These are phyloP conservation scores for Arabidopsis lyrata DNA, from an alignment of 441 rosid genomes.

Conservation along the genomic window DNA sequence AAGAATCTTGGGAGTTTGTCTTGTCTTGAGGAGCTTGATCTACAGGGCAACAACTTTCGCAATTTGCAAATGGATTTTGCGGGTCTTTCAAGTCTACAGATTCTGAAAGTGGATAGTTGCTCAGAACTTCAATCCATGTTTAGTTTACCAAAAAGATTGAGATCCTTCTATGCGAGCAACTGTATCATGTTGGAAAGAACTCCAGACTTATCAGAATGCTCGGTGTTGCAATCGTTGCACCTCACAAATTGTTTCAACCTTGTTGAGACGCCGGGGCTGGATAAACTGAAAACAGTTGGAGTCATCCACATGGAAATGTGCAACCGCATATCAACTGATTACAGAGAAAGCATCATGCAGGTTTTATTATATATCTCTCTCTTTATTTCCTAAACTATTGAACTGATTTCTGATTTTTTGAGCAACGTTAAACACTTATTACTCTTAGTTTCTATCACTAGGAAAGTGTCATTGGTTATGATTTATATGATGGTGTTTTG, in stretches of 20 bases:
- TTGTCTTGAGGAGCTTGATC: slow-evolving; percentile 27
- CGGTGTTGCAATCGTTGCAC: not conserved
- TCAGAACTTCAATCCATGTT: slow-evolving; percentile 25
- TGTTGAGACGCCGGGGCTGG: slow-evolving; percentile 23
- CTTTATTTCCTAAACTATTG: too few species aligned
- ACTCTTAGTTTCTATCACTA: not conserved
- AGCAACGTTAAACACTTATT: not conserved
- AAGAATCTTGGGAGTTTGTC: not conserved
- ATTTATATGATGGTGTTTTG: not conserved
- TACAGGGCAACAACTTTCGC: slow-evolving; percentile 13
- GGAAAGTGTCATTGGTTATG: not conserved
- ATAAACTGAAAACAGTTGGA: slow-evolving; percentile 24
- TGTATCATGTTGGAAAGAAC: slow-evolving; percentile 26
- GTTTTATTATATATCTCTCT: not conserved
- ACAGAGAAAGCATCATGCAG: slow-evolving; percentile 27
- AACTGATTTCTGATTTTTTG: not conserved
- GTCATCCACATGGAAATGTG: slow-evolving; percentile 39
- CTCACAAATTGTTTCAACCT: slow-evolving; percentile 21
- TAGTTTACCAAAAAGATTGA: slow-evolving; percentile 24
- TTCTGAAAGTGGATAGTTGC: slow-evolving; percentile 19
- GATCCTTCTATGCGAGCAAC: slow-evolving; percentile 1
- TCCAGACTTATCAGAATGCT: slow-evolving; percentile 25
- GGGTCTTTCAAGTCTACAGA: not conserved
- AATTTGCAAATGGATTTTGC: slow-evolving; percentile 18
- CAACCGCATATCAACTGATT: not conserved